Conservation (phyloP, 768 basidiomycete species). For the Suillus subluteus region DNA sequence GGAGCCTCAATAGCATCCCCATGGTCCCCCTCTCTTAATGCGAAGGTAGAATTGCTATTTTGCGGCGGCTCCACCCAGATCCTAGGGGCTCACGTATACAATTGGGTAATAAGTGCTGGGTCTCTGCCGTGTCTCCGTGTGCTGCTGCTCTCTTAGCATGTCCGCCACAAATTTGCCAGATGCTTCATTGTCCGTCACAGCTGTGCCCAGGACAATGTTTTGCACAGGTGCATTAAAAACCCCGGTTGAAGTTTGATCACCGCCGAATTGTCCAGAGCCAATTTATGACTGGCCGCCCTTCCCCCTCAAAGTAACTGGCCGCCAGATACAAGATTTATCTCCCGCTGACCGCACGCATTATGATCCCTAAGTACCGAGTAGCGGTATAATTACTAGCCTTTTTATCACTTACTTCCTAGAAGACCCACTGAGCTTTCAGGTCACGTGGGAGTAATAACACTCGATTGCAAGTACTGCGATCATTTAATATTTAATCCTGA, state of each 20-base stretch:
- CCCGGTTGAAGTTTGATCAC: background rate
- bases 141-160: background rate
- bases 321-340: background rate
- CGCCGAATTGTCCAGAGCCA: background rate
- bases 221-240: background rate
- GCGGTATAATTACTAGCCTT: background rate
- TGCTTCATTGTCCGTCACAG: background rate
- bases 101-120: background rate
- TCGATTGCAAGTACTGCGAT: slow-evolving; percentile 19
- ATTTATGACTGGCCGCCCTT: background rate
- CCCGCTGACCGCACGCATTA: background rate
- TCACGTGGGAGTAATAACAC: slow-evolving; percentile 29
- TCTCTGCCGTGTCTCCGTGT: background rate
- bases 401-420: background rate
- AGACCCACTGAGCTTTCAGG: background rate
- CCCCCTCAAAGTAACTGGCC: background rate
- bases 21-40: slow-evolving; percentile 1
- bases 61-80: background rate
- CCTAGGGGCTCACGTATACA: background rate
- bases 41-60: slow-evolving; percentile 7
- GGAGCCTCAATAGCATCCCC: background rate
- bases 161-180: background rate
- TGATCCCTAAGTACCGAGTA: background rate
- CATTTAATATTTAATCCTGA: background rate
- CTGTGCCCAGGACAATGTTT: background rate